A percentile compares a stretch with the other conserved stretches of the same genome.
phyloP scores from a whole-genome alignment of 2,329 filamentous ascomycete genomes.

The Epichloe aotearoae region DNA sequence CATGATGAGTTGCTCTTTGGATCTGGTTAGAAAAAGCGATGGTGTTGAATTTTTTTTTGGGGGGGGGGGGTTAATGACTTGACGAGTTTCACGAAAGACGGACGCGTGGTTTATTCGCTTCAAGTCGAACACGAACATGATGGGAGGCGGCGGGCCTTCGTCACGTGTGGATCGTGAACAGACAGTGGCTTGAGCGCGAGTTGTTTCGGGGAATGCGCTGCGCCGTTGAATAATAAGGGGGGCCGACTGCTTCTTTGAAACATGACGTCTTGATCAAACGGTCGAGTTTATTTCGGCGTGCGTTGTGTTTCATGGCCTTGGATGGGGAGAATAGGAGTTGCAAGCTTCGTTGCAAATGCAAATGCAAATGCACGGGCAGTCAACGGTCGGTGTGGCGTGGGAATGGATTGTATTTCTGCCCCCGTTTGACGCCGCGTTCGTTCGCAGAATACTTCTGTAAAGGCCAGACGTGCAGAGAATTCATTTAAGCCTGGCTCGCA shows the following conservation, averaged over 20 bases:
- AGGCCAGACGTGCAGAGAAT: neutral
- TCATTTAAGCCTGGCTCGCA: neutral
- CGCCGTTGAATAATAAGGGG: neutral
- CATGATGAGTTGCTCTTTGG: slow-evolving; percentile 9
- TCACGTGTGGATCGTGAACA: neutral
- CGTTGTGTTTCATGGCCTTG: neutral
- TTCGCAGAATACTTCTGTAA: too few relatives aligned
- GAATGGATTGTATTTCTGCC: neutral
- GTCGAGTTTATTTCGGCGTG: neutral
- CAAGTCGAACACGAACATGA: too few relatives aligned
- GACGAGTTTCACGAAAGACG: rapidly evolving
- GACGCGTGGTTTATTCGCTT: too few relatives aligned
- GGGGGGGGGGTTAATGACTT: neutral
- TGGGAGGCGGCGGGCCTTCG: neutral
- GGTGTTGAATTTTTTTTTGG: too few relatives aligned
- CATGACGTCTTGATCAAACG: neutral
- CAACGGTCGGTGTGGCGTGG: too few relatives aligned
- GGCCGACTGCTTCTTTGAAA: neutral
- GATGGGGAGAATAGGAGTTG: neutral
- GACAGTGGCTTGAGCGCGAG: neutral
- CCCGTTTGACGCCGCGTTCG: too few relatives aligned
- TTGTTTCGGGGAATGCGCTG: neutral
- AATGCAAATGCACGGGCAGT: too few relatives aligned
- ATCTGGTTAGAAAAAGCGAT: too few relatives aligned
- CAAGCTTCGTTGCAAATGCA: too few relatives aligned